A percentile compares a stretch with the other conserved stretches of the same genome.
Evolutionary conservation across 129 eudicot genomes (phyloP).

Genomic region (Escallonia rubra): DNA sequence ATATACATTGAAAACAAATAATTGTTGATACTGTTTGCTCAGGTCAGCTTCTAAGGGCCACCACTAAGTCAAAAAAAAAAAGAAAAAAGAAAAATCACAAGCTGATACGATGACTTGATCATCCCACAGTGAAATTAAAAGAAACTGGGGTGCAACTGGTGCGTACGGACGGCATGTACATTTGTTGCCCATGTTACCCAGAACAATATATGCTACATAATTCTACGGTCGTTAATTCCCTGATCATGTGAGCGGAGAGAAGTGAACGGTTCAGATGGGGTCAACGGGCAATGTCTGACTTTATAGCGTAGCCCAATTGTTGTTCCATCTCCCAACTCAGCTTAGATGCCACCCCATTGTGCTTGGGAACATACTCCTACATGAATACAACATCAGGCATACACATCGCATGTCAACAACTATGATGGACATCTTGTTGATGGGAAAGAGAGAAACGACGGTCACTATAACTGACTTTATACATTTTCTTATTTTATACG

Average conservation of each 20-base stretch:
- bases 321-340: constrained; percentile 95
- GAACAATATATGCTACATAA: neutral
- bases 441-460: too few relatives aligned
- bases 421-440: too few relatives aligned
- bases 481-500: too few relatives aligned
- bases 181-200: neutral
- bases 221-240: constrained; percentile 12
- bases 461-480: too few relatives aligned
- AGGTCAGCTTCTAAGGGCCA: constrained; percentile 12
- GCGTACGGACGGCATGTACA: neutral
- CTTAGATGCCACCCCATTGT: constrained; percentile 39
- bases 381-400: too few relatives aligned
- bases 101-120: neutral
- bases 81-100: neutral
- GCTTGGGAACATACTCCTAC: constrained; percentile 67
- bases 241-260: neutral
- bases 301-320: constrained; percentile 51
- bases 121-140: constrained; percentile 17
- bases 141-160: constrained; percentile 9
- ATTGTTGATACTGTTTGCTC: constrained; percentile 4
- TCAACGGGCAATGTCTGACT: constrained; percentile 79
- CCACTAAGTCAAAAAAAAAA: neutral
- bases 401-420: too few relatives aligned
- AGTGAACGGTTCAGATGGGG: neutral
- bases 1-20: neutral